Conservation (phyloP, 768 basidiomycete genomes). For the Chalciporus chontae region DNA sequence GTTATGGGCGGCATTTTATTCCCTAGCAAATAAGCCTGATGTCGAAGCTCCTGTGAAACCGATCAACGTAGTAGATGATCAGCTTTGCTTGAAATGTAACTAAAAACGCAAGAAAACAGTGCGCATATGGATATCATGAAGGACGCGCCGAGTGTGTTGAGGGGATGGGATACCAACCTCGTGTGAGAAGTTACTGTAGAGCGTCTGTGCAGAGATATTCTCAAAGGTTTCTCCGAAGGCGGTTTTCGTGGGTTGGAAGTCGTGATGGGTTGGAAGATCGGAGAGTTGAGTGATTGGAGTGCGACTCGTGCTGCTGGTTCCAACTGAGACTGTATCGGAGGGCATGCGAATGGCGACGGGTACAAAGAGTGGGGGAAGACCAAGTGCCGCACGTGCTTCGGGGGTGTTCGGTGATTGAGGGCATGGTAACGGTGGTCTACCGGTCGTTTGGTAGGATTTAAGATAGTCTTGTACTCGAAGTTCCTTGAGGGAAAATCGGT, state of each 20-base stretch:
- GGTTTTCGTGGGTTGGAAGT: constrained; percentile 26
- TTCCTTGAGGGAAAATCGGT: constrained; percentile 39
- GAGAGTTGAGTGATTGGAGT: constrained; percentile 7
- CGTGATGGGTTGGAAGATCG: constrained; percentile 20
- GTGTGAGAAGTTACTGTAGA: constrained; percentile 35
- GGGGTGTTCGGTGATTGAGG: constrained; percentile 46
- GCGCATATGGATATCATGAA: background rate
- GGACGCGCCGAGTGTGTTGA: background rate
- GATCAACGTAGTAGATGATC: constrained; percentile 13
- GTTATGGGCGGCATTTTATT: constrained; percentile 24
- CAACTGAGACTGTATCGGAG: background rate
- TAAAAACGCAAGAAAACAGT: background rate
- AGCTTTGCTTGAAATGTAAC: constrained; percentile 6
- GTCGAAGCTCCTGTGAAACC: constrained; percentile 41
- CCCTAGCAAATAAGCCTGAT: constrained; percentile 38
- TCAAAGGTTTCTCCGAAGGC: constrained; percentile 30
- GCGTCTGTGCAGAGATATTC: constrained; percentile 37
- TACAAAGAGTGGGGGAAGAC: constrained; percentile 50
- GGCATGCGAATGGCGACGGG: constrained; percentile 32
- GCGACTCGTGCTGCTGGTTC: background rate
- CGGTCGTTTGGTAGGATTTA: constrained; percentile 43
- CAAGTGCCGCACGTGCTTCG: constrained; percentile 40
- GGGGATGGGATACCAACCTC: constrained; percentile 36
- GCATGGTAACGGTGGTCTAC: constrained; percentile 45
- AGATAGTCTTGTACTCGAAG: constrained; percentile 53